These are phyloP conservation scores for Lentinus polychrous DNA, from an alignment of 1,284 basidiomycete genomes.

Conservation along the genomic window DNA sequence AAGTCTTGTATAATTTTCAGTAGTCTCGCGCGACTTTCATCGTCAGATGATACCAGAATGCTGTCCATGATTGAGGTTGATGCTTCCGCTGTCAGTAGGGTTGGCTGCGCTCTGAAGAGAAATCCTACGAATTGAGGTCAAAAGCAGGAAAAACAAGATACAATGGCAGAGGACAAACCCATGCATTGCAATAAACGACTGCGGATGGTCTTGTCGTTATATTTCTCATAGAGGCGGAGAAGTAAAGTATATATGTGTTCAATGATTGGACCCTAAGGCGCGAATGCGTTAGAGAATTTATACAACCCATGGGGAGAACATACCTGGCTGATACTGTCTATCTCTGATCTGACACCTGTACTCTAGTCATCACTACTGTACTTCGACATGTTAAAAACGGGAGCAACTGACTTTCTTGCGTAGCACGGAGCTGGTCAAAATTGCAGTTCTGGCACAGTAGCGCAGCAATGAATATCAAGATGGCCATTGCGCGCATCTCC, in stretches of 20 bases:
- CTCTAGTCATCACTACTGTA: not conserved
- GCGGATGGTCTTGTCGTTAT: slow-evolving; percentile 45
- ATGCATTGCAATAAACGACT: slow-evolving; percentile 75
- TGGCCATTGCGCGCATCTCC: not conserved
- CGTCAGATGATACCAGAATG: slow-evolving; percentile 68
- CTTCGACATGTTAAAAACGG: too few species aligned
- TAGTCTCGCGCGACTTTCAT: slow-evolving; percentile 68
- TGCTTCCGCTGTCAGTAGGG: slow-evolving; percentile 73
- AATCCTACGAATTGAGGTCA: slow-evolving; percentile 47
- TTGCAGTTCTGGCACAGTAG: slow-evolving; percentile 85
- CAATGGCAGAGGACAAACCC: slow-evolving; percentile 36
- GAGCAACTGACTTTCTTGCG: too few species aligned
- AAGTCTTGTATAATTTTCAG: slow-evolving; percentile 91
- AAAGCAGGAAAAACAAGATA: not conserved
- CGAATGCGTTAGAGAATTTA: slow-evolving; percentile 22
- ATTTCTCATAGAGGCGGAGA: slow-evolving; percentile 64
- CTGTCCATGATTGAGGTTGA: slow-evolving; percentile 85
- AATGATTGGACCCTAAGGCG: slow-evolving; percentile 56
- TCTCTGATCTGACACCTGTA: slow-evolving; percentile 48
- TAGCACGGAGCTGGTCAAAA: slow-evolving; percentile 51
- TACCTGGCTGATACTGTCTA: slow-evolving; percentile 58
- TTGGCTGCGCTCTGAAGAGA: slow-evolving; percentile 88
- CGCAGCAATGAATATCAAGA: slow-evolving; percentile 26
- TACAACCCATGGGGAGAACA: slow-evolving; percentile 41
- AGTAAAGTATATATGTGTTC: slow-evolving; percentile 77